Conservation (phyloP, 192 early-diverging fungal genomes). For the Coemansia nantahalensis region DNA sequence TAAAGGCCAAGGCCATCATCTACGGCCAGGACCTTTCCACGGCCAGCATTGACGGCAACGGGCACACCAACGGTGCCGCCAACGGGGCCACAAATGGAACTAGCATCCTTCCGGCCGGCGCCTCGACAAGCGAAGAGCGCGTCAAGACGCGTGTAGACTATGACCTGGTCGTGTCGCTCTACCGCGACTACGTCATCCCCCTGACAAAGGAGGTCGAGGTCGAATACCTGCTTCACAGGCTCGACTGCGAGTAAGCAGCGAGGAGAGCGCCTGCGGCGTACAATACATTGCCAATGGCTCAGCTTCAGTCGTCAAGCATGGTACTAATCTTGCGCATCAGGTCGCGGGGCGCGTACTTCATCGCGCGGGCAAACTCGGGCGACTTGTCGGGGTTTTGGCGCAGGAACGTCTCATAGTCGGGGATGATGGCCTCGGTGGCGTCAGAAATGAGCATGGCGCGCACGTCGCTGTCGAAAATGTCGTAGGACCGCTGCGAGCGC, state of each 20-base stretch:
- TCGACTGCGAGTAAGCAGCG: slow-evolving; percentile 48
- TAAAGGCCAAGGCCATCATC: slow-evolving; percentile 86
- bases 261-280: too few relatives aligned
- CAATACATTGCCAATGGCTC: slow-evolving; percentile 4
- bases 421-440: slow-evolving; percentile 39
- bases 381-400: slow-evolving; percentile 48
- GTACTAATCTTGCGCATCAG: slow-evolving; percentile 36
- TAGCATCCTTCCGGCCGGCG: slow-evolving; percentile 10
- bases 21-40: slow-evolving; percentile 85
- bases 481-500: slow-evolving; percentile 42
- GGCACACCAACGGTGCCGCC: slow-evolving; percentile 20
- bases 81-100: too few relatives aligned
- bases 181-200: slow-evolving; percentile 95
- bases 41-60: slow-evolving; percentile 25
- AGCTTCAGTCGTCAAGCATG: slow-evolving; percentile 48
- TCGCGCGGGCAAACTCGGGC: slow-evolving; percentile 39
- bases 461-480: slow-evolving; percentile 46
- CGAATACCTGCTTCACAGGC: slow-evolving; percentile 78
- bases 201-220: slow-evolving; percentile 96
- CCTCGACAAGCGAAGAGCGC: slow-evolving; percentile 26
- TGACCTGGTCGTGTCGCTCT: slow-evolving; percentile 84
- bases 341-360: slow-evolving; percentile 50
- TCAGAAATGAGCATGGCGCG: slow-evolving; percentile 43
- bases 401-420: slow-evolving; percentile 44
- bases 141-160: slow-evolving; percentile 62